Evolutionary conservation across 306 rosid species (phyloP).

Genomic region (Cajanus cajan): DNA sequence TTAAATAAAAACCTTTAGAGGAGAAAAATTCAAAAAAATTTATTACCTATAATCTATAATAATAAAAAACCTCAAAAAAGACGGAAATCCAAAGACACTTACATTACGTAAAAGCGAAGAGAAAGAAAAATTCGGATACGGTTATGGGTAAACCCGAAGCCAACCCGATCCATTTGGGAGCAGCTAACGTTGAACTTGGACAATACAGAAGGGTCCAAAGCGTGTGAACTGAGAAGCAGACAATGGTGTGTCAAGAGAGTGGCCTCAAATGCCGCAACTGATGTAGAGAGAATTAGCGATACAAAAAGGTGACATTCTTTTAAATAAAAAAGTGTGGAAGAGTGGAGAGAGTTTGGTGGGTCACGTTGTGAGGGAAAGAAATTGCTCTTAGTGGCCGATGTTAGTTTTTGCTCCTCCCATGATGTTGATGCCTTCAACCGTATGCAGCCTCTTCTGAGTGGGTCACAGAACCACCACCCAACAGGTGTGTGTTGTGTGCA

Average conservation of each 20-base stretch:
- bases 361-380: constrained; percentile 12
- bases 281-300: neutral
- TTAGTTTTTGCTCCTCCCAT: constrained; percentile 40
- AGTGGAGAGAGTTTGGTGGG: constrained; percentile 52
- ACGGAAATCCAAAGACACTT: too few relatives aligned
- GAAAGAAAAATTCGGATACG: neutral
- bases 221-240: constrained; percentile 35
- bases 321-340: constrained; percentile 38
- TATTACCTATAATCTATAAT: too few relatives aligned
- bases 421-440: constrained; percentile 40
- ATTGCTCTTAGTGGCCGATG: constrained; percentile 43
- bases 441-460: constrained; percentile 25
- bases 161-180: constrained; percentile 34
- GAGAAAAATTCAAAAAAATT: too few relatives aligned
- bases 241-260: neutral
- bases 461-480: constrained; percentile 28
- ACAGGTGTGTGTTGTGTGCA: constrained; percentile 21
- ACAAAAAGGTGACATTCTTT: constrained; percentile 13
- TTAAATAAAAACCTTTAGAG: too few relatives aligned
- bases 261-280: neutral
- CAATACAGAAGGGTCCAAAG: neutral
- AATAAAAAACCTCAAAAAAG: too few relatives aligned
- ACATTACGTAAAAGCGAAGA: neutral
- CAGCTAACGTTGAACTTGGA: neutral
- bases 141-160: neutral